These are phyloP conservation scores for Arbutus unedo DNA, from an alignment of 148 eudicot genomes.

Conservation along the genomic window DNA sequence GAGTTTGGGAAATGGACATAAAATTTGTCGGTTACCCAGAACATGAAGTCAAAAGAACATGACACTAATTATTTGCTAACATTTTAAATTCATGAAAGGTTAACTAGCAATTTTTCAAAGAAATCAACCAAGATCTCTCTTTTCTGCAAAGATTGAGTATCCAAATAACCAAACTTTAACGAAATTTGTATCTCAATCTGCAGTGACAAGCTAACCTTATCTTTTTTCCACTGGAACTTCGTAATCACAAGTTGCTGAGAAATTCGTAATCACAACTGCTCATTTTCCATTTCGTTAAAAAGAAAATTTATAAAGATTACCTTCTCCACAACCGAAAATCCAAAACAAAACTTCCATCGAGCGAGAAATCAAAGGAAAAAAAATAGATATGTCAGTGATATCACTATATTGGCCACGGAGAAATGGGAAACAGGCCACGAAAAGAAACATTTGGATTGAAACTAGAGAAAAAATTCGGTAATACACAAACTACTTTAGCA, in stretches of 20 bases:
- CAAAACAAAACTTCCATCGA: neutral
- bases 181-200: neutral
- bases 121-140: neutral
- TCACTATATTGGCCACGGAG: neutral
- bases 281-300: neutral
- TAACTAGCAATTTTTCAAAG: neutral
- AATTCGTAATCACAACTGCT: neutral
- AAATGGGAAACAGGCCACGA: neutral
- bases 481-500: neutral
- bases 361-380: neutral
- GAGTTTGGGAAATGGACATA: neutral
- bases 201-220: neutral
- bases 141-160: neutral
- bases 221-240: neutral
- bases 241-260: neutral
- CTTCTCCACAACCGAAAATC: neutral
- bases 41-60: neutral
- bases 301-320: neutral
- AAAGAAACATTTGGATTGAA: neutral
- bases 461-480: neutral
- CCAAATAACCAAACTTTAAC: neutral
- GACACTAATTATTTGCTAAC: conserved; percentile 10
- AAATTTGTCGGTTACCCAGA: neutral
- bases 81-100: neutral
- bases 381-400: neutral